Base-by-base conservation (phyloP, 2,329 filamentous ascomycete genomes). In the Penicillium sp. region DNA sequence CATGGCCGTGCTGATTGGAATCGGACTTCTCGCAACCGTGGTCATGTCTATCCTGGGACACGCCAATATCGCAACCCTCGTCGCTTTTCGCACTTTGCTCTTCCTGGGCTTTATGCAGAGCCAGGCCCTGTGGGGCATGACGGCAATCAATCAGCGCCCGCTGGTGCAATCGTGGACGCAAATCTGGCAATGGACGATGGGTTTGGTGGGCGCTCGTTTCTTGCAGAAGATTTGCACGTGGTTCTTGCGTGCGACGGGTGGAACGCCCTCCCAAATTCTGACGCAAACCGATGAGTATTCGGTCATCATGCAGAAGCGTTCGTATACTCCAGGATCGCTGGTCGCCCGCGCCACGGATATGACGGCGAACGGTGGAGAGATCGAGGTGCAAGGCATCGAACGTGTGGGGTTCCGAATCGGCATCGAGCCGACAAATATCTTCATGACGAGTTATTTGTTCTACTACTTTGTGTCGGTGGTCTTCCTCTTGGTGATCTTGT, bases 131-230 rank as follows among this genome's bases (percentile, higher is more conserved):
- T 83, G 96, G 69, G 93, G 93, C 64, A 88, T 97, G 77, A 91
- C 89, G 55, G 86, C 89, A 14, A 88, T 97, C 13, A 82, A 83
- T 46, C 84, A 97, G 53, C 94, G 94, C 4, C 94, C 94, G 0
- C 91, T 97, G 61, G 94, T 96, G 55, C 85, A 91, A 70, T 85
- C 93, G 0, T 98, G 94, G 94, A 97, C 93, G 1, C 93, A 97
- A 79, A 93, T 97, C 78, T 97, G 97, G 80, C 90, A 96, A 75
- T 98, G 94, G 94, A 95, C 90, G 71, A 93, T 98, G 91, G 94
- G 94, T 69, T 92, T 98, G 70, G 96, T 98, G 70, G 85, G 86
- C 53, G 84, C 96, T 49, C 83, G 82, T 16, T 97, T 96, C 75
- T 85, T 97, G 80, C 92, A 97, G 80, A 83, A 83, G 51, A 90